Base-by-base conservation (phyloP, 2,329 filamentous ascomycete genomes). In the Paraphoma chrysanthemicola region DNA sequence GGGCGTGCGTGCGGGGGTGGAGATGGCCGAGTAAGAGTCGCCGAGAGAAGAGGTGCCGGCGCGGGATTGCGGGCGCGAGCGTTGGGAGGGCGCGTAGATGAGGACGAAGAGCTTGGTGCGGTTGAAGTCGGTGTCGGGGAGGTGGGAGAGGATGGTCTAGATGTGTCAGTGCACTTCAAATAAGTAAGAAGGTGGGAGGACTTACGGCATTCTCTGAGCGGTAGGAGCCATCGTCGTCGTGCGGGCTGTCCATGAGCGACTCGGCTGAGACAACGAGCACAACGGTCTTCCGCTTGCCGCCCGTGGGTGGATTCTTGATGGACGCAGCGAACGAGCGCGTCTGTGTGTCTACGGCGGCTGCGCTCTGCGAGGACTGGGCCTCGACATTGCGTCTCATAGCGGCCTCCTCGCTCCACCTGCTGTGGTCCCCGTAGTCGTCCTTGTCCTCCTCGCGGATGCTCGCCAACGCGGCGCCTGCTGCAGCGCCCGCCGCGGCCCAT, bases 21-120 rank as follows among this genome's bases (percentile, higher is more conserved):
- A 88, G 75, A 97, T 95, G 78, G 95, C 93, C 63, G 91, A 93
- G 80, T 92, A 97, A 4, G 93, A 96, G 50, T 92, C 96, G 83
- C 85, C 74, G 82, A 96, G 79, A 75, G 86, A 82, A 78, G 86
- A 78, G 75, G 86, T 74, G 67, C 78, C 65, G 39, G 73, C 59
- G 49, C 63, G 67, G 3, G 67, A 69, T 70, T 73, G 70, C 43
- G 75, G 77, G 57, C 85, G 81, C 50, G 92, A 89, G 77, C 92
- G 92, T 51, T 96, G 80, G 49, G 86, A 84, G 1, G 94, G 94
- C 2, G 92, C 88, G 77, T 97, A 97, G 71, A 98, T 94, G 63
- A 98, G 83, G 55, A 98, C 85, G 70, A 96, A 96, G 23, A 97
- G 83, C 72, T 91, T 91, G 63, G 89, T 87, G 59, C 83, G 87